A percentile compares a stretch with the other conserved stretches of the same genome.
phyloP scores from a whole-genome alignment of 2,329 filamentous ascomycete species.

The Pseudopyricularia cyperi region DNA sequence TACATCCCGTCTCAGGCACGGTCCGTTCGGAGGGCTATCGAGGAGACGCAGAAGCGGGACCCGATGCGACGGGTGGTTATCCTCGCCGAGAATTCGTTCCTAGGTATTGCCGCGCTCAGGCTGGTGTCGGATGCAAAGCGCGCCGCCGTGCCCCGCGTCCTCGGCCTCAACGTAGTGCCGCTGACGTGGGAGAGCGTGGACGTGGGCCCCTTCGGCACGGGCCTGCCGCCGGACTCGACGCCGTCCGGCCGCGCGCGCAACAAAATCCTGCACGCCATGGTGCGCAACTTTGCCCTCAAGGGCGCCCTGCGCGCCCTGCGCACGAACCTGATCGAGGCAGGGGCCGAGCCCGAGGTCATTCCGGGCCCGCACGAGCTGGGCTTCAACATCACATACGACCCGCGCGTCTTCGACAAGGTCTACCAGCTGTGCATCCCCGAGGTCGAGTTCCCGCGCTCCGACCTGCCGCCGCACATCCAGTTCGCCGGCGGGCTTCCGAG shows the following conservation, averaged over 20 bases:
- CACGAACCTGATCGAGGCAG: too few relatives aligned
- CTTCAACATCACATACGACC: background rate
- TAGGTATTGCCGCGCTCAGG: too few relatives aligned
- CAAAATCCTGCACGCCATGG: constrained; percentile 2
- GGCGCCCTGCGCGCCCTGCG: background rate
- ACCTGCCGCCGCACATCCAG: constrained; percentile 22
- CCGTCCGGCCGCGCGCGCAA: constrained; percentile 4
- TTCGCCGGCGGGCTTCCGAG: constrained; percentile 28
- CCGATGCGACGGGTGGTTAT: too few relatives aligned
- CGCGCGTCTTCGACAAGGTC: constrained; percentile 14
- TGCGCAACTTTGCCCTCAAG: background rate
- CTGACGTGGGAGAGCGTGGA: constrained; percentile 1
- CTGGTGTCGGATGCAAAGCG: too few relatives aligned
- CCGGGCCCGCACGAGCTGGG: constrained; percentile 12
- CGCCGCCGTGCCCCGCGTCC: too few relatives aligned
- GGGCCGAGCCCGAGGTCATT: too few relatives aligned
- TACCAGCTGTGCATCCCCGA: constrained; percentile 24
- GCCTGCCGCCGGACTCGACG: constrained; percentile 4
- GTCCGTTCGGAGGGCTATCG: too few relatives aligned
- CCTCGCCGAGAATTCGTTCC: too few relatives aligned
- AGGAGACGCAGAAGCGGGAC: too few relatives aligned
- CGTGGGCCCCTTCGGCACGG: constrained; percentile 4
- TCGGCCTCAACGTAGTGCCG: constrained; percentile 3
- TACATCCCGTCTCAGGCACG: too few relatives aligned
- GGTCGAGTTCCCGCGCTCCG: constrained; percentile 23